Base-by-base conservation (phyloP, 225 moss, liverwort and hornwort genomes). In the Physcomitrium patens region DNA sequence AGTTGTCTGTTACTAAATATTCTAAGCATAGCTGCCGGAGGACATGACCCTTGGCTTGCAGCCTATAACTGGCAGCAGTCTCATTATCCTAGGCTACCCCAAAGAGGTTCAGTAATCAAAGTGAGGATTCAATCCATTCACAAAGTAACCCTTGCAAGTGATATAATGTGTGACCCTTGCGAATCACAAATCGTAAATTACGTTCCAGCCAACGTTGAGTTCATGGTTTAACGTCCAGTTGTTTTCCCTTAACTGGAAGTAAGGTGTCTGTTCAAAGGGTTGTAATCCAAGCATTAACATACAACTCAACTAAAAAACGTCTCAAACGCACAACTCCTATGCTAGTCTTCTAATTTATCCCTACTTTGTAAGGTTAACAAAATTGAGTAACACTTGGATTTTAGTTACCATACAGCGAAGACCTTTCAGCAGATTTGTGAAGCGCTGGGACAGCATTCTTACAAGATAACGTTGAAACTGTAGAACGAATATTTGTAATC, bases 181-280 rank as follows among this genome's bases (percentile, higher is more conserved):
- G 65, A 77, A 58, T 90, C 75, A 96, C 86, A 96, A 89, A 80
- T 93, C 93, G 52, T 96, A 96, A 73, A 85, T 87, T 70, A 96
- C 82, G 67, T 88, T 93, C 96, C 96, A 96, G 41, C 80, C 84
- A 46, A 90, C 87, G 74, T 86, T 78, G 65, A 89, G 75, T 67
- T 86, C 89, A 57, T 87, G 93, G 85, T 96, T 96, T 69, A 96
- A 84, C 27, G 96, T 91, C 93, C 96, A 93, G 71, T 96, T 96
- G 87, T 96, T 96, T 85, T 93, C 96, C 79, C 96, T 90, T 64
- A 96, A 69, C 78, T 96, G 96, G n/a, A 96, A 76, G 75, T 92
- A 96, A 5, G 96, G 93, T 63, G 84, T 91, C 93, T 93, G 93
- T 77, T 62, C 27, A 61, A 67, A 37, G 61, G 51, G n/a, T 58